phyloP scores from a whole-genome alignment of 805 yeast species.

The Pichia phayaonensis region DNA sequence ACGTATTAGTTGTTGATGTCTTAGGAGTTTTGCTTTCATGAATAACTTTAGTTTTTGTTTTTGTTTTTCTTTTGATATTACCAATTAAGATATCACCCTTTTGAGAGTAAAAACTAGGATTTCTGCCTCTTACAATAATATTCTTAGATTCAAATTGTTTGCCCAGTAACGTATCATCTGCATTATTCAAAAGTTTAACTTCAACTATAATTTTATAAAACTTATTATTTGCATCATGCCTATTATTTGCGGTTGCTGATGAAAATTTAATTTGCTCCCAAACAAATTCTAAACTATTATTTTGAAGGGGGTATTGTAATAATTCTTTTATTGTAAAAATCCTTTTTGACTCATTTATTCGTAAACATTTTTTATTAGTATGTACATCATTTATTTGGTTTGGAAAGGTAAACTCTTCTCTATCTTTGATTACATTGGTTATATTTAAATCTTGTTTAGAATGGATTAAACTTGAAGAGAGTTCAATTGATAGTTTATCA shows the following conservation, averaged over 20 bases:
- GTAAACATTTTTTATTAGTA: neutral
- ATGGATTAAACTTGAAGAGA: constrained; percentile 1
- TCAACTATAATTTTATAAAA: constrained; percentile 16
- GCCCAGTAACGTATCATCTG: constrained; percentile 14
- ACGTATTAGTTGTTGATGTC: neutral
- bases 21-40: neutral
- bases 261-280: constrained; percentile 28
- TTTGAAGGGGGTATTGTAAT: neutral
- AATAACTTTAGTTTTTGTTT: neutral
- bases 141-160: constrained; percentile 27
- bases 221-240: constrained; percentile 17
- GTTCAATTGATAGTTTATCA: neutral
- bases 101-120: constrained; percentile 44
- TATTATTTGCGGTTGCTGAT: constrained; percentile 27
- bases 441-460: neutral
- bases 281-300: constrained; percentile 5
- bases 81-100: constrained; percentile 37
- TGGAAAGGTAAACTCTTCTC: constrained; percentile 1
- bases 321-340: neutral
- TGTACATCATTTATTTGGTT: neutral
- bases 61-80: constrained; percentile 7
- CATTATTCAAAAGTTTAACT: constrained; percentile 16
- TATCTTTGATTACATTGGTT: neutral
- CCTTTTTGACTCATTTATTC: neutral
- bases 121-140: constrained; percentile 45